Conservation (phyloP, 2,329 filamentous ascomycete genomes). For the Epichloe sibirici region DNA sequence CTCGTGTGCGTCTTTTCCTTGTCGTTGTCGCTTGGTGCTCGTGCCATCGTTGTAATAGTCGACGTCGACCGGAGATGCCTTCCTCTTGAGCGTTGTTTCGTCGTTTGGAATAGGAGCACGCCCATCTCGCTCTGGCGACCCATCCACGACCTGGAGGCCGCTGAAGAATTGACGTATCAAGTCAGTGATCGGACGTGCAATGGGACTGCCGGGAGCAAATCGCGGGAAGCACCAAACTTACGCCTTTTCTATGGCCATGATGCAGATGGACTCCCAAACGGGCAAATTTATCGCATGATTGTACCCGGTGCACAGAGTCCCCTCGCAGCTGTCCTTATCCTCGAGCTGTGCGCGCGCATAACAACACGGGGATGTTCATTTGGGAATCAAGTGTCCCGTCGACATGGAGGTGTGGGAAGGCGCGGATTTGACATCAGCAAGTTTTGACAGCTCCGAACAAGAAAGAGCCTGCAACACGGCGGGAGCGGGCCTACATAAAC, state of each 20-base stretch:
- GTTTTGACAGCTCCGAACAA: too few relatives aligned
- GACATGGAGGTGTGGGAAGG: background rate
- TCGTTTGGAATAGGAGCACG: background rate
- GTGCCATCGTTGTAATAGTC: constrained; percentile 12
- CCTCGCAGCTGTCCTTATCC: background rate
- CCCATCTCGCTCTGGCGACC: background rate
- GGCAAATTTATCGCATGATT: background rate
- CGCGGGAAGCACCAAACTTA: background rate
- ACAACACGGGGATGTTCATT: background rate
- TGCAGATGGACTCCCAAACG: background rate
- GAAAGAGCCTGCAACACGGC: too few relatives aligned
- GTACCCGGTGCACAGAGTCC: background rate
- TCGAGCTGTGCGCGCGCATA: background rate
- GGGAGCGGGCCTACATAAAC: background rate
- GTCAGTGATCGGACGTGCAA: background rate
- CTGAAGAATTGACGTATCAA: background rate
- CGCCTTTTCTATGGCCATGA: constrained; percentile 8
- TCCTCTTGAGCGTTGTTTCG: constrained; percentile 17
- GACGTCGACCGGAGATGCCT: constrained; percentile 13
- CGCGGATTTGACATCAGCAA: too few relatives aligned
- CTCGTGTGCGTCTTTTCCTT: constrained; percentile 13
- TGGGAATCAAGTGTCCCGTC: background rate
- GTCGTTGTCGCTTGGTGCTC: constrained; percentile 7
- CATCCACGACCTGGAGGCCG: background rate
- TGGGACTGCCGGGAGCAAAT: background rate